Conservation (phyloP, 1,284 basidiomycete genomes). For the Pseudozyma hubeiensis region DNA sequence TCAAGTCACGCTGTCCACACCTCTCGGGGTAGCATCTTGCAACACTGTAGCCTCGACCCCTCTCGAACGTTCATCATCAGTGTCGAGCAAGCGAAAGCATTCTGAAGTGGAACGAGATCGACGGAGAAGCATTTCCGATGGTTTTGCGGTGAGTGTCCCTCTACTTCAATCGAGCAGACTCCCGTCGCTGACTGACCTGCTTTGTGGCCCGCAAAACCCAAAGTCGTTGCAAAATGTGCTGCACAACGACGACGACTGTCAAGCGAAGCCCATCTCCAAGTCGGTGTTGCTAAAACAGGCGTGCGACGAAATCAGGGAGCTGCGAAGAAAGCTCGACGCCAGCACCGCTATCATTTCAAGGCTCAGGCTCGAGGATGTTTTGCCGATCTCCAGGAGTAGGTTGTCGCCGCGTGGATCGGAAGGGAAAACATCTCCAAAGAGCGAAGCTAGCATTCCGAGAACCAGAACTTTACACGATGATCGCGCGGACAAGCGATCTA, state of each 20-base stretch:
- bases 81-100: slow-evolving; percentile 4
- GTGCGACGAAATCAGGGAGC: slow-evolving; percentile 4
- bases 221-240: background rate
- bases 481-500: too few species aligned
- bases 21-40: too few species aligned
- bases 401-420: too few species aligned
- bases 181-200: background rate
- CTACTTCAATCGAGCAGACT: background rate
- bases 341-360: slow-evolving; percentile 1
- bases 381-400: background rate
- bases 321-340: slow-evolving; percentile 3
- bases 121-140: slow-evolving; percentile 2
- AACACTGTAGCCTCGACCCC: too few species aligned
- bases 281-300: slow-evolving; percentile 1
- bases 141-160: background rate
- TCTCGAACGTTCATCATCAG: background rate
- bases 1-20: too few species aligned
- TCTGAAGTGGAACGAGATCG: slow-evolving; percentile 3
- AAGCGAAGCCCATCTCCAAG: slow-evolving; percentile 2
- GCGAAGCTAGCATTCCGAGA: too few species aligned
- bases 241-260: background rate
- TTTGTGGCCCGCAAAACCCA: background rate
- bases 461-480: too few species aligned
- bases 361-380: background rate
- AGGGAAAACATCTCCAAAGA: too few species aligned